Percentiles rank a stretch among this genome's conserved stretches.
These are phyloP conservation scores for Aspergillus sp. DNA, from an alignment of 2,329 filamentous ascomycete species.

Conservation along the genomic window DNA sequence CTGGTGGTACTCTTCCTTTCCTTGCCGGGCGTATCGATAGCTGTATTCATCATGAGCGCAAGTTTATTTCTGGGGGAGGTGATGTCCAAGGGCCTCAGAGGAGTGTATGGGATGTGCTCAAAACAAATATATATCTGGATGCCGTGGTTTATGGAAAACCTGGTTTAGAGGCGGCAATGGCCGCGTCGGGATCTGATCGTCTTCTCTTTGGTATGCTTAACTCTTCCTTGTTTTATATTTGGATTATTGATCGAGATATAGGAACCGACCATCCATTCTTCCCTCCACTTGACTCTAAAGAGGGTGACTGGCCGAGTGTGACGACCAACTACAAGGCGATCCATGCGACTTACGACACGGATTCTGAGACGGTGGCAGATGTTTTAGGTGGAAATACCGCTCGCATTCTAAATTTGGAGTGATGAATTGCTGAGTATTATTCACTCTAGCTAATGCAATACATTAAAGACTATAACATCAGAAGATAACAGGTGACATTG, in stretches of 20 bases:
- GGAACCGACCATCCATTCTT: slow-evolving; percentile 49
- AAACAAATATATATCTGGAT: slow-evolving; percentile 81
- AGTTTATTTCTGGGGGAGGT: slow-evolving; percentile 65
- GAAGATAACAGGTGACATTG: background rate
- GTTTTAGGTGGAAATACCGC: slow-evolving; percentile 48
- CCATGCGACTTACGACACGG: slow-evolving; percentile 32
- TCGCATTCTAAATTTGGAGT: slow-evolving; percentile 40
- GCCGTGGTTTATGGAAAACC: slow-evolving; percentile 58
- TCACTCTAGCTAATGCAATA: background rate
- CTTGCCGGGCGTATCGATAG: slow-evolving; percentile 85
- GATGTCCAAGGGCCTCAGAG: slow-evolving; percentile 60
- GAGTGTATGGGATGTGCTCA: slow-evolving; percentile 63
- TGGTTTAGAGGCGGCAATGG: slow-evolving; percentile 71
- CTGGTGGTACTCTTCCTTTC: slow-evolving; percentile 84
- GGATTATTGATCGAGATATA: slow-evolving; percentile 16
- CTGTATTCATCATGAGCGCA: slow-evolving; percentile 78
- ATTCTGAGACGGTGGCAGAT: slow-evolving; percentile 31
- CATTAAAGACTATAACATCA: background rate
- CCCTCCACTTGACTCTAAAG: slow-evolving; percentile 37
- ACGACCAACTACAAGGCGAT: slow-evolving; percentile 50
- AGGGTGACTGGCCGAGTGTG: slow-evolving; percentile 47
- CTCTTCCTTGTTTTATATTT: background rate
- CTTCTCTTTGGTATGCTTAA: slow-evolving; percentile 39
- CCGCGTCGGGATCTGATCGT: slow-evolving; percentile 55
- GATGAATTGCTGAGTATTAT: background rate